Evolutionary conservation across 2,329 filamentous ascomycete genomes (phyloP).

Genomic region (Paramyrothecium roridum): DNA sequence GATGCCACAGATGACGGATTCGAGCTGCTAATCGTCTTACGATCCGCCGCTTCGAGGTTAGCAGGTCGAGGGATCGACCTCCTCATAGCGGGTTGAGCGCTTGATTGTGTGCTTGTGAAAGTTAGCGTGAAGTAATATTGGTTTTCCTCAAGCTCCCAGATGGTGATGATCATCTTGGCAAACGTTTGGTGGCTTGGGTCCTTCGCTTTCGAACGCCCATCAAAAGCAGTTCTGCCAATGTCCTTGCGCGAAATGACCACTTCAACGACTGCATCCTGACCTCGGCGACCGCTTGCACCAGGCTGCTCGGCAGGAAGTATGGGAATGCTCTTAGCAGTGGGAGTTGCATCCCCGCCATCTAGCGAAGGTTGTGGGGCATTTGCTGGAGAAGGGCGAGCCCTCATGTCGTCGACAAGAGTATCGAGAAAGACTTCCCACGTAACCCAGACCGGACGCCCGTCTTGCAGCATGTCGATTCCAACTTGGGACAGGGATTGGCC

Average conservation of each 20-base stretch:
- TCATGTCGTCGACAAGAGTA: constrained; percentile 43
- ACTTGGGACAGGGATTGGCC: constrained; percentile 67
- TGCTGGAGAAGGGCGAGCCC: constrained; percentile 17
- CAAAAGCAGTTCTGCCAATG: constrained; percentile 34
- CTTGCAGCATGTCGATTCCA: constrained; percentile 70
- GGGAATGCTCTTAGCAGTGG: constrained; percentile 23
- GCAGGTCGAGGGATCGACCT: constrained; percentile 36
- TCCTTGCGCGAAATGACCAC: constrained; percentile 59
- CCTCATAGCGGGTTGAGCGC: constrained; percentile 22
- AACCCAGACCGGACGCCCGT: constrained; percentile 59
- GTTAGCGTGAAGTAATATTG: constrained; percentile 71
- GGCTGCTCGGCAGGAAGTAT: constrained; percentile 28
- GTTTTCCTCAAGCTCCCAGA: constrained; percentile 67
- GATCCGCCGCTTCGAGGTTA: constrained; percentile 43
- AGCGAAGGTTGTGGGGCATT: constrained; percentile 16
- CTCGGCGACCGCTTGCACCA: constrained; percentile 19
- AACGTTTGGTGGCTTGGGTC: constrained; percentile 42
- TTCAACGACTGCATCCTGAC: constrained; percentile 63
- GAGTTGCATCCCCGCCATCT: constrained; percentile 29
- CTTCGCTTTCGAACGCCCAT: constrained; percentile 29
- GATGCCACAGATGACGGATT: constrained; percentile 45
- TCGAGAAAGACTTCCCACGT: constrained; percentile 58
- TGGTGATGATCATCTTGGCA: constrained; percentile 73
- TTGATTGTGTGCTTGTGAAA: constrained; percentile 60
- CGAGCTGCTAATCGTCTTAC: constrained; percentile 38